A percentile compares a stretch with the other conserved stretches of the same genome.
Evolutionary conservation across 345 rosid species (phyloP).

Genomic region (Salix dunnii): DNA sequence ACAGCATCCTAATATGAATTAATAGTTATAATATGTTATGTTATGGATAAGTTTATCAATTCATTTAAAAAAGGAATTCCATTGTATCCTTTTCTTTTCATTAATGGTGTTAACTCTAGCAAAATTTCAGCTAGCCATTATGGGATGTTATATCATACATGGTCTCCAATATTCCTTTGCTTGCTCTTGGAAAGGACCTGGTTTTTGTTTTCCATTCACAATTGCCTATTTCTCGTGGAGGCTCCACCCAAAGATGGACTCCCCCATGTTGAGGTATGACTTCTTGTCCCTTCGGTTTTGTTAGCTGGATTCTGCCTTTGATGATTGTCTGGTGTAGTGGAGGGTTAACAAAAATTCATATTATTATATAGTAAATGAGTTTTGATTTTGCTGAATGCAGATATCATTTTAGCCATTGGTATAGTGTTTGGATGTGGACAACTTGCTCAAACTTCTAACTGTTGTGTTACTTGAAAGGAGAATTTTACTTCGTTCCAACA

Average conservation of each 20-base stretch:
- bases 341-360: neutral
- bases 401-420: conserved; percentile 92
- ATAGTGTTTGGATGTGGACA: conserved; percentile 94
- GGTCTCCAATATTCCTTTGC: conserved; percentile 84
- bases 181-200: conserved; percentile 87
- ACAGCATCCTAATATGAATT: neutral
- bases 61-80: neutral
- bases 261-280: conserved; percentile 89
- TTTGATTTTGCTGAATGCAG: conserved; percentile 44
- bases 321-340: no score
- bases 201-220: conserved; percentile 85
- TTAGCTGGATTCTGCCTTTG: neutral
- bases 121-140: conserved; percentile 81
- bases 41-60: neutral
- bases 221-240: conserved; percentile 74
- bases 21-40: neutral
- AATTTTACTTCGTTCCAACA: conserved; percentile 87
- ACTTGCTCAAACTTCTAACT: conserved; percentile 77
- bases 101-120: conserved; percentile 32
- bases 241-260: conserved; percentile 89
- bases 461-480: conserved; percentile 92
- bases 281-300: conserved; percentile 10
- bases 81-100: conserved; percentile 9
- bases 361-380: neutral
- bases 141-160: conserved; percentile 77